A percentile compares a stretch with the other conserved stretches of the same genome.
Conservation (phyloP, 257 asterid genomes). For the Solanum paucissectum region DNA sequence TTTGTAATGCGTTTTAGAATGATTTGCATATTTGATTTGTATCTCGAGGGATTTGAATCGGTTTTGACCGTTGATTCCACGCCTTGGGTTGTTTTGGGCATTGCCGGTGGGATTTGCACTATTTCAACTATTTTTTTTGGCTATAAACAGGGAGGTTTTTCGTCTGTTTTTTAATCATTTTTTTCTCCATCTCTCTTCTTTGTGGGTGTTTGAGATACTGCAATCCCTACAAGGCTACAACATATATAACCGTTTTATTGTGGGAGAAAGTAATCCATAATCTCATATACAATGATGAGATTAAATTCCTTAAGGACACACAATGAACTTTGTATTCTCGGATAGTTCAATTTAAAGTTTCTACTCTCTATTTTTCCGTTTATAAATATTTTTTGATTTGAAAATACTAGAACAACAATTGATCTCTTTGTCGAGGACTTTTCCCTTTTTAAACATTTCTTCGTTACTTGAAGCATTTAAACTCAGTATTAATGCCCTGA, state of each 20-base stretch:
- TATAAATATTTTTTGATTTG: fast-evolving
- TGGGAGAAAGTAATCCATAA: background rate
- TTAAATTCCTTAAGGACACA: too few species aligned
- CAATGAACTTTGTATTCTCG: too few species aligned
- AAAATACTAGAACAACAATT: background rate
- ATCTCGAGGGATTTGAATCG: background rate
- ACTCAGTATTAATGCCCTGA: background rate
- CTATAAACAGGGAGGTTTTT: too few species aligned
- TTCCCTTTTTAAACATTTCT: background rate
- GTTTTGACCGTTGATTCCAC: too few species aligned
- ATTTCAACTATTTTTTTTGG: too few species aligned
- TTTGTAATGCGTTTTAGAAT: too few species aligned
- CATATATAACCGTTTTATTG: too few species aligned
- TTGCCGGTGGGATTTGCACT: background rate
- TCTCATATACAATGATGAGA: too few species aligned
- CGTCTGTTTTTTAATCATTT: too few species aligned
- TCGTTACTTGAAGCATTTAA: background rate
- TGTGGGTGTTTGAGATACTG: background rate
- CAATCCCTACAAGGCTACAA: background rate
- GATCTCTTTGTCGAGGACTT: background rate
- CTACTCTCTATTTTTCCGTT: too few species aligned
- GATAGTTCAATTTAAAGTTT: background rate
- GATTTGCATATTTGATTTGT: background rate
- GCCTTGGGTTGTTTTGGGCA: background rate
- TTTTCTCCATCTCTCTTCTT: too few species aligned